Base-by-base conservation (phyloP, 2,329 filamentous ascomycete species). In the Botrytis squamosa region DNA sequence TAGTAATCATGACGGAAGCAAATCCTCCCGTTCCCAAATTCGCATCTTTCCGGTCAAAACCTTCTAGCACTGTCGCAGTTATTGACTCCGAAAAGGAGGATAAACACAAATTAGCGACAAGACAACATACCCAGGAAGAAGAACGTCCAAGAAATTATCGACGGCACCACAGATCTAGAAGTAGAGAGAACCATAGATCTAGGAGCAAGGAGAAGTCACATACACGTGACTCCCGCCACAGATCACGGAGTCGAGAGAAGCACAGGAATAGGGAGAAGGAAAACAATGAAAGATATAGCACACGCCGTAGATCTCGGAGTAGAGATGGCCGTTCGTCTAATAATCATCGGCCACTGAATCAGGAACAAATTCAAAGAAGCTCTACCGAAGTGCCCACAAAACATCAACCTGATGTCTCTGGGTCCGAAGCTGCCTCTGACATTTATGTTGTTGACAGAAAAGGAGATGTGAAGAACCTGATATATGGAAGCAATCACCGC, bases 381-480 rank as follows among this genome's bases (percentile, higher is more conserved):
- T 25, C 33, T 16, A 14, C 33, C 70, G 16, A 44, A 18, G 38
- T 60, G 40, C 42, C 29, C 71, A 52, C 67, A 70, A 74, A 74
- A 63, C 71, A 60, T 42, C 70, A 57, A 60, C 20, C n/a, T 65
- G 71, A 70, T 25, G 16, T 33, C 22, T 62, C 22, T 12, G 66
- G 60, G 49, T 38, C 65, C 33, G 69, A 71, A 46, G 52, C 66
- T 33, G 62, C 74, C 55, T 69, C 73, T 67, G 80, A 79, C 57
- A 80, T 86, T 5, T 95, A 89, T 80, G 78, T 89, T 63, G 79
- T 93, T 70, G 95, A 98, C 82, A 89, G 85, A 60, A 90, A 89
- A 79, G 95, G 95, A 0, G 95, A 98, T 79, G 84, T 87, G 7
- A 87, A 94, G 66, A 94, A 96, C 76, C 82, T 92, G 63, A 87